Conservation (phyloP, 208 protist species). For the Acanthamoeba royreba region DNA sequence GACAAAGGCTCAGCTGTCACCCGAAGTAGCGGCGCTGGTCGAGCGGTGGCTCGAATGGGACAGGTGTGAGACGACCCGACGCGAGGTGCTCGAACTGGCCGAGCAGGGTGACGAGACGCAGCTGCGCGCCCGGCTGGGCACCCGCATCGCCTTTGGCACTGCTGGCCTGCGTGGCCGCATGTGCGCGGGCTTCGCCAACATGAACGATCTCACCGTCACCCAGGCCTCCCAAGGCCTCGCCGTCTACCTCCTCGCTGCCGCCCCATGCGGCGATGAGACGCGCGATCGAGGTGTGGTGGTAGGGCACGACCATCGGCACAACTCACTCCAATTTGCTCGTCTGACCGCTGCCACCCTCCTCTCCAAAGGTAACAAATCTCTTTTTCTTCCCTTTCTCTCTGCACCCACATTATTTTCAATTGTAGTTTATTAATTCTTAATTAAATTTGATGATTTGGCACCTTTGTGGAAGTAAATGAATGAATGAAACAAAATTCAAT, state of each 20-base stretch:
- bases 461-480: accelerated
- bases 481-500: not conserved
- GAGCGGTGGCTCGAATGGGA: not conserved
- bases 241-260: conserved; percentile 35
- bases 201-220: conserved; percentile 95
- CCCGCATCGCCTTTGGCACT: conserved; percentile 92
- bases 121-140: not conserved
- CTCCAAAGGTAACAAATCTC: conserved; percentile 52
- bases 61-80: not conserved
- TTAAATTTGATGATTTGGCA: not conserved
- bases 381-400: not conserved
- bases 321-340: conserved; percentile 88
- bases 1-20: no score
- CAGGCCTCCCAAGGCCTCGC: conserved; percentile 87
- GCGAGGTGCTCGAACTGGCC: not conserved
- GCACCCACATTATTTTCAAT: not conserved
- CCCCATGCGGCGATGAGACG: conserved; percentile 54
- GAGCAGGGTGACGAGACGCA: not conserved
- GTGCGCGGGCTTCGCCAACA: conserved; percentile 89
- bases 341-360: conserved; percentile 88
- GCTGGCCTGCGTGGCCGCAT: conserved; percentile 91
- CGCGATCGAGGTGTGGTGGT: conserved; percentile 83
- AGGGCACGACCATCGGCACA: conserved; percentile 92
- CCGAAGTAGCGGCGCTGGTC: not conserved
- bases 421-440: not conserved